Evolutionary conservation across 2,329 filamentous ascomycete species (phyloP).

Genomic region (Chalara sp.): DNA sequence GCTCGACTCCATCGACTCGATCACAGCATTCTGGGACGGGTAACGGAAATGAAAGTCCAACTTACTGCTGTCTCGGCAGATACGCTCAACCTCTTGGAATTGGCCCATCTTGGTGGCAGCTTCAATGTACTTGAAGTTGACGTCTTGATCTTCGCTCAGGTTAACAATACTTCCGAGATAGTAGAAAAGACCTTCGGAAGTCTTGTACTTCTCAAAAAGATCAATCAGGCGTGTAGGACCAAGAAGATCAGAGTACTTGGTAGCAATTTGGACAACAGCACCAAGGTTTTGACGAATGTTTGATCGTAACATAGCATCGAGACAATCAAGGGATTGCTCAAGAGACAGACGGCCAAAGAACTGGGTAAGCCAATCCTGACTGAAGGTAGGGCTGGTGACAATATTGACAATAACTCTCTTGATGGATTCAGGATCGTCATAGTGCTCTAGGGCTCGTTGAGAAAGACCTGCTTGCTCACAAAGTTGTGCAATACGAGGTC

Average conservation of each 20-base stretch:
- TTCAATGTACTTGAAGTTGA: conserved; percentile 99
- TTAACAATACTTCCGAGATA: conserved; percentile 98
- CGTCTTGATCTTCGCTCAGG: conserved; percentile 87
- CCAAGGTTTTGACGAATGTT: conserved; percentile 98
- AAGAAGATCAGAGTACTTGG: conserved; percentile 95
- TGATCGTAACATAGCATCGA: conserved; percentile 91
- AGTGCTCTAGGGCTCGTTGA: conserved; percentile 87
- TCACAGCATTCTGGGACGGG: no score
- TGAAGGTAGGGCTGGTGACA: conserved; percentile 75
- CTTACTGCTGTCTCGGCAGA: conserved; percentile 82
- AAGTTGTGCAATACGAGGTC: conserved; percentile 76
- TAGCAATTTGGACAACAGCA: conserved; percentile 89
- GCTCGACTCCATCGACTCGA: no score
- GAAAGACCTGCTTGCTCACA: conserved; percentile 89
- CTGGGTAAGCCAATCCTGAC: conserved; percentile 80
- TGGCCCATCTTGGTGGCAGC: conserved; percentile 91
- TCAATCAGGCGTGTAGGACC: conserved; percentile 84
- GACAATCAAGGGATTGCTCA: conserved; percentile 86
- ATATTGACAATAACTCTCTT: conserved; percentile 87
- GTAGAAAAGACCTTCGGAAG: conserved; percentile 93
- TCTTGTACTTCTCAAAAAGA: conserved; percentile 95
- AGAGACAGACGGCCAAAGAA: conserved; percentile 95
- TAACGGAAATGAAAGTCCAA: background rate
- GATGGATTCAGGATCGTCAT: conserved; percentile 81
- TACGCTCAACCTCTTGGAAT: conserved; percentile 91